phyloP scores from a whole-genome alignment of 345 rosid genomes.

The Aurinia saxatilis region DNA sequence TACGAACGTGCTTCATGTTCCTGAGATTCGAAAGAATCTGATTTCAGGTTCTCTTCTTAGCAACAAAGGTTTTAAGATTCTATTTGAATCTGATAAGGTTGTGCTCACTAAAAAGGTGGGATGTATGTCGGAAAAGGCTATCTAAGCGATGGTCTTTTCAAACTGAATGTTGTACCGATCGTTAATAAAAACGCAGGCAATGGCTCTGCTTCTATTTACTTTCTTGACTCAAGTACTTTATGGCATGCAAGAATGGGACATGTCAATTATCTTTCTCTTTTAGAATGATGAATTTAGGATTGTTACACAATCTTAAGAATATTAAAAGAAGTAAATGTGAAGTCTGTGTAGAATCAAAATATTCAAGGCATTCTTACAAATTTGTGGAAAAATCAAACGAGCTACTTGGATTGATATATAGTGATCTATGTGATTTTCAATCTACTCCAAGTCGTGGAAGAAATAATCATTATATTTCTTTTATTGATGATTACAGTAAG shows the following conservation, averaged over 20 bases:
- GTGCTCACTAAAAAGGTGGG: background rate
- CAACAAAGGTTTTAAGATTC: background rate
- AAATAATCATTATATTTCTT: background rate
- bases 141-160: background rate
- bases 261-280: background rate
- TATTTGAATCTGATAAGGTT: background rate
- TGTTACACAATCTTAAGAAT: background rate
- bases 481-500: background rate
- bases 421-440: background rate
- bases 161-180: background rate
- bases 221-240: background rate
- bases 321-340: background rate
- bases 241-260: background rate
- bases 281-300: background rate
- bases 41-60: background rate
- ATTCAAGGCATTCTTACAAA: background rate
- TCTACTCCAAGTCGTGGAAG: background rate
- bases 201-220: background rate
- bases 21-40: background rate
- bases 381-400: background rate
- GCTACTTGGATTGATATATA: background rate
- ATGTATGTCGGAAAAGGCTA: background rate
- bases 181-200: background rate
- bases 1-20: background rate
- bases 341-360: background rate